phyloP scores from a whole-genome alignment of 2,329 filamentous ascomycete genomes.

The Sporothrix sp. region DNA sequence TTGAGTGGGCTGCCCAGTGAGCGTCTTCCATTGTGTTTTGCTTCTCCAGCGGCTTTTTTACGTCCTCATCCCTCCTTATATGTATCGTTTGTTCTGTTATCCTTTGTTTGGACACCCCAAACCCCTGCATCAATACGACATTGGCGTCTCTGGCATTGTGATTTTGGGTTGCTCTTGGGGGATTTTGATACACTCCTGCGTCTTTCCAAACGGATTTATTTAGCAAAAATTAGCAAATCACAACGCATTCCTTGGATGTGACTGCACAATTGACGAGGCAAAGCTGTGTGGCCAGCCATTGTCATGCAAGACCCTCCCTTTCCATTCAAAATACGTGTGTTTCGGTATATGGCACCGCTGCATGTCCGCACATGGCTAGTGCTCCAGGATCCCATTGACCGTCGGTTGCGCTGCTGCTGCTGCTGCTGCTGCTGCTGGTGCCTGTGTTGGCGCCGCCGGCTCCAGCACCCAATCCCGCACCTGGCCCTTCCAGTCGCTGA shows the following conservation, averaged over 20 bases:
- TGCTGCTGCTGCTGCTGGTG: slow-evolving; percentile 16
- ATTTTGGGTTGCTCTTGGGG: neutral
- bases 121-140: slow-evolving; percentile 4
- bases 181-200: too few relatives aligned
- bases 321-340: too few relatives aligned
- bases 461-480: slow-evolving; percentile 65
- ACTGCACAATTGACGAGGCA: too few relatives aligned
- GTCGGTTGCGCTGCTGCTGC: slow-evolving; percentile 14
- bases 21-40: neutral
- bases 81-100: neutral
- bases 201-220: too few relatives aligned
- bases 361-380: too few relatives aligned
- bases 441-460: slow-evolving; percentile 20
- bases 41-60: neutral
- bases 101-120: neutral
- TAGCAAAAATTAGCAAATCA: neutral
- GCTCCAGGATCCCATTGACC: slow-evolving; percentile 37
- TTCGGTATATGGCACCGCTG: too few relatives aligned
- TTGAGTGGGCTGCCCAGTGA: slow-evolving; percentile 69
- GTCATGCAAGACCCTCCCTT: too few relatives aligned
- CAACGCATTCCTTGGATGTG: neutral
- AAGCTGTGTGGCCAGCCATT: too few relatives aligned
- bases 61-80: neutral
- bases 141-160: slow-evolving; percentile 8
- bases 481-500: slow-evolving; percentile 91